phyloP scores from a whole-genome alignment of 1,139 yeast genomes.

The Keqinozyma sinolaborantium region DNA sequence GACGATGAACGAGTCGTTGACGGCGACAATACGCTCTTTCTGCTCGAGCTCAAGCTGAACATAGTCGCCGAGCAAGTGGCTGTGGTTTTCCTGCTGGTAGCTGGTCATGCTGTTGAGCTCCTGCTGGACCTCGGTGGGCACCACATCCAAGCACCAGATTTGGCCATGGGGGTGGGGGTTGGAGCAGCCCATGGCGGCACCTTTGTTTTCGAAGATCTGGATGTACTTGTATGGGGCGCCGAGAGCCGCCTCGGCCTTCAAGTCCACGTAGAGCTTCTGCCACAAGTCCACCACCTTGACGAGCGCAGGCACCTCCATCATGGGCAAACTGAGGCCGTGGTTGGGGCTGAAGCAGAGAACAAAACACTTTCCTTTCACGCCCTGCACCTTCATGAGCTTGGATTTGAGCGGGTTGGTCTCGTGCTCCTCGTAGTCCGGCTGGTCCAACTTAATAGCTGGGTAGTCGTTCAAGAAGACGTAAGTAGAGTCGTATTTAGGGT shows the following conservation, averaged over 20 bases:
- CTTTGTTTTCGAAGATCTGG: constrained; percentile 77
- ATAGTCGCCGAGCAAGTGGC: constrained; percentile 62
- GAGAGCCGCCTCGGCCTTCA: constrained; percentile 35
- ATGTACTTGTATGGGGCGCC: constrained; percentile 54
- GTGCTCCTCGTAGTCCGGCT: constrained; percentile 39
- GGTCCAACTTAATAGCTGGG: constrained; percentile 63
- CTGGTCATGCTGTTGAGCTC: constrained; percentile 52
- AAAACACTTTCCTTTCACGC: constrained; percentile 66
- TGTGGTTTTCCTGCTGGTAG: constrained; percentile 41
- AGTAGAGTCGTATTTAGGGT: constrained; percentile 58
- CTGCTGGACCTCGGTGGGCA: constrained; percentile 67
- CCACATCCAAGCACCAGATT: constrained; percentile 69
- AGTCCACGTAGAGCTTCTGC: constrained; percentile 49
- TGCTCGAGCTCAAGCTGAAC: constrained; percentile 55
- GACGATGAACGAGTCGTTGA: constrained; percentile 63
- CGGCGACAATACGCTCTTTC: constrained; percentile 50
- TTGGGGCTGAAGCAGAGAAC: constrained; percentile 77
- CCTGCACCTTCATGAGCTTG: constrained; percentile 51
- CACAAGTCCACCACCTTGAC: constrained; percentile 53
- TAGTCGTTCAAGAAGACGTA: constrained; percentile 66
- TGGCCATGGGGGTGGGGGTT: constrained; percentile 82
- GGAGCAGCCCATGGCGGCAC: constrained; percentile 79
- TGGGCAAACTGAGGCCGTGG: constrained; percentile 64
- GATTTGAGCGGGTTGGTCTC: constrained; percentile 24
- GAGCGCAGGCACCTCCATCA: constrained; percentile 48